Percentiles rank a stretch among this genome's conserved stretches.
These are phyloP conservation scores for Talaromyces stipitatus DNA, from an alignment of 495 filamentous ascomycete genomes.

Conservation along the genomic window DNA sequence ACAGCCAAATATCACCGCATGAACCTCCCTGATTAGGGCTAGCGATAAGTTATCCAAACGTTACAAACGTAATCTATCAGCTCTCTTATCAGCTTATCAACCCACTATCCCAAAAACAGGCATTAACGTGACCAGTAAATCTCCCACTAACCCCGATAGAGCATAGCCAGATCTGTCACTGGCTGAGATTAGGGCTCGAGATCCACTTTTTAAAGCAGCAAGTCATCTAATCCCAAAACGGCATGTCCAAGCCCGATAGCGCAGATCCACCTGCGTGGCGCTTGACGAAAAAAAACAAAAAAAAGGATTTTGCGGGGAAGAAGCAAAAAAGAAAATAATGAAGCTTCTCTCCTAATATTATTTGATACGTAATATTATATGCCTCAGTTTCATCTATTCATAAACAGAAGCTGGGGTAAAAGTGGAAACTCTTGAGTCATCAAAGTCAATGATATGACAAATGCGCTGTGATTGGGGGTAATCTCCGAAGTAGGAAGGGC, in stretches of 20 bases:
- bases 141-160: neutral
- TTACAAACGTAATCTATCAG: too few species aligned
- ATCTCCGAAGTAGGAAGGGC: constrained; percentile 3
- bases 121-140: neutral
- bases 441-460: neutral
- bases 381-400: too few species aligned
- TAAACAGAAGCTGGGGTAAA: neutral
- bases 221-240: neutral
- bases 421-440: neutral
- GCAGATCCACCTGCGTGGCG: too few species aligned
- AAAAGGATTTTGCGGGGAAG: constrained; percentile 2
- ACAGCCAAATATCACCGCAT: neutral
- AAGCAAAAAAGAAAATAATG: neutral
- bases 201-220: neutral
- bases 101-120: neutral
- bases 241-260: neutral
- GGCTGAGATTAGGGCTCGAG: neutral
- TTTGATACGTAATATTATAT: too few species aligned
- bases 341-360: neutral
- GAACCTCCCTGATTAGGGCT: constrained; percentile 7
- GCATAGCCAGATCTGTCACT: neutral
- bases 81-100: neutral
- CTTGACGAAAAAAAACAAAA: too few species aligned
- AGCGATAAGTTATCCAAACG: neutral
- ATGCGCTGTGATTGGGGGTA: constrained; percentile 4